Evolutionary conservation across 768 basidiomycete genomes (phyloP).

Genomic region (Pleurotus cornucopiae): DNA sequence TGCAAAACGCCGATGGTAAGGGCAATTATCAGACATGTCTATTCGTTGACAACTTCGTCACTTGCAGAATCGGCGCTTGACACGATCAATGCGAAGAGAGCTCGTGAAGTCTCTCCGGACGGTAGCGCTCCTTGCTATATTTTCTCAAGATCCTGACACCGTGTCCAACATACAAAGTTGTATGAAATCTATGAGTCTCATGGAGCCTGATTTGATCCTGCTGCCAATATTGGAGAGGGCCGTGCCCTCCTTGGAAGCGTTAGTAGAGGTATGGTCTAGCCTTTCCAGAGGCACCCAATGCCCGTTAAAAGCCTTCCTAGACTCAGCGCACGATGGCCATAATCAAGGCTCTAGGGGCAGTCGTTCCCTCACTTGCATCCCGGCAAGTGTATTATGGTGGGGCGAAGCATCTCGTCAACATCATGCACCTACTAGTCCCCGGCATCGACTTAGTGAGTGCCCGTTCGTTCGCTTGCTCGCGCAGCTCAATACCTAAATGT

Average conservation of each 20-base stretch:
- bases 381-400: conserved; percentile 77
- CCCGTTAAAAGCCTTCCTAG: conserved; percentile 27
- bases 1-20: conserved; percentile 75
- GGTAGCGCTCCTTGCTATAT: conserved; percentile 84
- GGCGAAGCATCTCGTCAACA: conserved; percentile 75
- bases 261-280: conserved; percentile 62
- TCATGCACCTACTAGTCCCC: conserved; percentile 77
- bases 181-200: conserved; percentile 75
- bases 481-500: too few relatives aligned
- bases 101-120: conserved; percentile 81
- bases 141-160: conserved; percentile 75
- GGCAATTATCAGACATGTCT: neutral
- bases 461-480: neutral
- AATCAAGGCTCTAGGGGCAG: conserved; percentile 78
- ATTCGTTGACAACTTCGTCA: conserved; percentile 1
- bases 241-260: conserved; percentile 79
- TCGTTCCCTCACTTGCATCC: conserved; percentile 79
- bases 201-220: conserved; percentile 85
- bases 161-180: conserved; percentile 75
- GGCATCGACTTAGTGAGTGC: conserved; percentile 77
- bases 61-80: conserved; percentile 67
- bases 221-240: conserved; percentile 80
- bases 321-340: conserved; percentile 83
- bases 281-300: neutral
- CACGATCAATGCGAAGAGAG: conserved; percentile 74